Percentiles rank a stretch among this genome's conserved stretches.
phyloP scores from a whole-genome alignment of 805 yeast species.

The Wickerhamiella bombiphila region DNA sequence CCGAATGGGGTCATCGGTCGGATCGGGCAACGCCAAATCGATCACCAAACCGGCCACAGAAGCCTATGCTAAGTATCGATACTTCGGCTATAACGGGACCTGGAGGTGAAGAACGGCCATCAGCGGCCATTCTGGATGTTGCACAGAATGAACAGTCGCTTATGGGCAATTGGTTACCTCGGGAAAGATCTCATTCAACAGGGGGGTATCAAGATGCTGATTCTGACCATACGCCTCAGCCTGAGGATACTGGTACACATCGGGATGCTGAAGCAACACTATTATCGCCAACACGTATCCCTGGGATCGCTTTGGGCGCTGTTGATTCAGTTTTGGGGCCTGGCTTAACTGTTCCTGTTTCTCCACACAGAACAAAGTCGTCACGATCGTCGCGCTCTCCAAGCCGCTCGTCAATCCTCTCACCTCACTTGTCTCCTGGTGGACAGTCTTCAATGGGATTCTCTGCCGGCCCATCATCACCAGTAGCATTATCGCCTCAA shows the following conservation, averaged over 20 bases:
- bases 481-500: no score
- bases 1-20: background rate
- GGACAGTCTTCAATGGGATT: no score
- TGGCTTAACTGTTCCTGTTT: no score
- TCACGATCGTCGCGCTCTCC: no score
- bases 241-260: no score
- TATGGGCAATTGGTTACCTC: conserved; percentile 11
- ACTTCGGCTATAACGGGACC: conserved; percentile 11
- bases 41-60: background rate
- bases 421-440: no score
- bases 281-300: background rate
- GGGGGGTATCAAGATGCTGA: no score
- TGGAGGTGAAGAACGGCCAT: no score
- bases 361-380: background rate
- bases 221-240: no score
- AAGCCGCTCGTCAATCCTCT: no score
- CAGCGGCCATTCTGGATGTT: conserved; percentile 13
- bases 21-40: no score
- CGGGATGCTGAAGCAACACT: background rate
- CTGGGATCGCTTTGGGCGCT: background rate
- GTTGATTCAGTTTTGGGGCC: background rate
- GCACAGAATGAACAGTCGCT: conserved; percentile 3
- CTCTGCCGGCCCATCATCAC: no score
- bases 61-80: conserved; percentile 10
- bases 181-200: background rate